Evolutionary conservation across 2,329 filamentous ascomycete species (phyloP), one percentile per base, ranked within the genome.

Genomic region (Fusarium chaquense): DNA sequence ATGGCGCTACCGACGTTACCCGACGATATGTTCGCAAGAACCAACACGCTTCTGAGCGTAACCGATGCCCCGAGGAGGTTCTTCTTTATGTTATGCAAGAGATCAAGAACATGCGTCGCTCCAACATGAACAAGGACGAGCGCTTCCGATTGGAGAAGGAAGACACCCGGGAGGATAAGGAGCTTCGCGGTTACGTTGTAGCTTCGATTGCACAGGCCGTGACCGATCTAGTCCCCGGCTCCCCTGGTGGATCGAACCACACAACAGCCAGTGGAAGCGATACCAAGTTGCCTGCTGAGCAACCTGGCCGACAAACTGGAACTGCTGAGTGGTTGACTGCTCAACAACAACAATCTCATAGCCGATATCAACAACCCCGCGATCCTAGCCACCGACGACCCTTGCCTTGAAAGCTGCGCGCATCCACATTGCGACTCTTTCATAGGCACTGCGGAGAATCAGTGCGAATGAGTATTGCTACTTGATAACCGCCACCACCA

Each of bases 21-120:
- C 82, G 88, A 40, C 84, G 89, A 73, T 91, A 92, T 64, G 89
- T 91, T 15, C 91, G 92, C 73, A 93, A 93, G 80, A 85, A 84
- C 65, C 89, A 91, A 71, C 86, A 92, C 73, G 90, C 92, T 35
- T 83, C 87, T n/a, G 89, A 92, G 67, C 90, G 96, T 69, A 93
- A 86, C 71, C 88, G 90, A 73, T 94, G 92, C 72, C 89, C 95
- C 0, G 96, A 99, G 79, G 92, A 96, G 69, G 95, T 97, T 8
- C 86, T 98, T 65, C 86, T 97, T 18, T 94, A 94, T 83, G 93
- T 98, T 68, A 91, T 96, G 82, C 90, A 94, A 73, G 96, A 98
- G 82, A 96, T 99, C 76, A 93, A 93, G 75, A 89, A 89, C 67
- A 88, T 95, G 75, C 91, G 95, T 75, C 90, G 96, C 53, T 87